A percentile compares a stretch with the other conserved stretches of the same genome.
Conservation (phyloP, 169 alveolate species). For the Plasmodium reichenowi region DNA sequence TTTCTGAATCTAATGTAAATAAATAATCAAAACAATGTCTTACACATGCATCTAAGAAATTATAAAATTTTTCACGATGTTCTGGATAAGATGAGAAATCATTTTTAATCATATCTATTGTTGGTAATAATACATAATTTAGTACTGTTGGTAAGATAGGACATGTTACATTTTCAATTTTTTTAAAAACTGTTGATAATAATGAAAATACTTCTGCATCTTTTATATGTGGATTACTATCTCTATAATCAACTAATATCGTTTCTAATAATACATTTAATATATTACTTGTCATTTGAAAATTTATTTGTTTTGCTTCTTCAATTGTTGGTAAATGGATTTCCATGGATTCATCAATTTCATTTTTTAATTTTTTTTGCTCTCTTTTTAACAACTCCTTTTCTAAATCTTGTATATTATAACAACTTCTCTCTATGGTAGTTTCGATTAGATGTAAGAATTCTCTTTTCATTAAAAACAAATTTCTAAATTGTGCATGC, state of each 20-base stretch:
- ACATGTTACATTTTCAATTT: constrained; percentile 81
- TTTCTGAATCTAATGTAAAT: constrained; percentile 87
- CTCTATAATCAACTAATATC: constrained; percentile 82
- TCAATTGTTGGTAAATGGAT: constrained; percentile 72
- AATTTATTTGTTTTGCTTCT: constrained; percentile 74
- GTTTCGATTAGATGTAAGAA: constrained; percentile 86
- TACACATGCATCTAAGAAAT: constrained; percentile 87
- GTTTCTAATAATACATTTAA: constrained; percentile 77
- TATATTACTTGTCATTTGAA: constrained; percentile 81
- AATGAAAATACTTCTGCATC: constrained; percentile 86
- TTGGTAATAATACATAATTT: constrained; percentile 89
- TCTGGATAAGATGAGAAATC: constrained; percentile 94
- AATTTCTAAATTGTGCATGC: constrained; percentile 75
- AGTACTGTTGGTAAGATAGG: constrained; percentile 89
- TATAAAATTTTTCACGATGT: constrained; percentile 91
- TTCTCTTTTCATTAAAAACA: constrained; percentile 80
- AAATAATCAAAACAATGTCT: constrained; percentile 87
- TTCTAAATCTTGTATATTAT: constrained; percentile 73
- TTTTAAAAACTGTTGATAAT: constrained; percentile 82
- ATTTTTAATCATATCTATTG: constrained; percentile 91
- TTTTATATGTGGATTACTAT: constrained; percentile 82
- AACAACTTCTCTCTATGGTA: constrained; percentile 78
- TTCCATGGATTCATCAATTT: constrained; percentile 61
- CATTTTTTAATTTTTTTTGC: constrained; percentile 72
- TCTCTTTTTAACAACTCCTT: constrained; percentile 70